Percentiles rank a stretch among this genome's conserved stretches.
phyloP scores from a whole-genome alignment of 495 filamentous ascomycete genomes.

The Aspergillus incahuasiensis region DNA sequence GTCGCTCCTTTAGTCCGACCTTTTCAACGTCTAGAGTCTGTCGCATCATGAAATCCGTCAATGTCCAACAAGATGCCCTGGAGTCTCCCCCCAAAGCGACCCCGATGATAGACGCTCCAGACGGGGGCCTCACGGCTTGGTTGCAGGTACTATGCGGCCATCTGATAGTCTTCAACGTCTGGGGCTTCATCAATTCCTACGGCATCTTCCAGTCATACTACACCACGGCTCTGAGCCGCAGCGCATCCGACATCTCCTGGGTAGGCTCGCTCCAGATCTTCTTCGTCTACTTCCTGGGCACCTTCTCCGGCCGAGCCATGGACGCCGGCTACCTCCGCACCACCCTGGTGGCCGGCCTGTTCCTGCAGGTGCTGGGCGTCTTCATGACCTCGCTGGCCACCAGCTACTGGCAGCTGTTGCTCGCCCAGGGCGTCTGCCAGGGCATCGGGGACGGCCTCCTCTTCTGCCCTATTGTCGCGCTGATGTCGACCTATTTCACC shows the following conservation, averaged over 20 bases:
- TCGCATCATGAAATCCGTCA: no score
- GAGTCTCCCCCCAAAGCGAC: no score
- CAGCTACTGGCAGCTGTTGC: conserved; percentile 34
- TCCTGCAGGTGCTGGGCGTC: conserved; percentile 37
- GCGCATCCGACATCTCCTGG: conserved; percentile 36
- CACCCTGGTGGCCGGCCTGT: conserved; percentile 22
- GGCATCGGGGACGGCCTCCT: conserved; percentile 34
- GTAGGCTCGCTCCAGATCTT: conserved; percentile 40
- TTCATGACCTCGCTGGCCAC: conserved; percentile 41
- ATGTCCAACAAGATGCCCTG: no score
- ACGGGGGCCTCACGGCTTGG: conserved; percentile 26
- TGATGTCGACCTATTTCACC: conserved; percentile 38
- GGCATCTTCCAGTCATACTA: conserved; percentile 46
- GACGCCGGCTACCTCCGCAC: conserved; percentile 35
- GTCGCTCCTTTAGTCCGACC: no score
- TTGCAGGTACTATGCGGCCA: conserved; percentile 19
- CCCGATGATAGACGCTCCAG: no score
- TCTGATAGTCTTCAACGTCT: conserved; percentile 4
- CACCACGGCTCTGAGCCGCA: conserved; percentile 3
- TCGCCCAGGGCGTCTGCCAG: conserved; percentile 33
- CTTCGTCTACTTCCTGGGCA: conserved; percentile 32
- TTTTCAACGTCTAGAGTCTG: no score
- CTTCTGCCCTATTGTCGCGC: conserved; percentile 36
- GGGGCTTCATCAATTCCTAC: conserved; percentile 18
- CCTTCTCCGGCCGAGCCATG: conserved; percentile 35